These are phyloP conservation scores for Purshia tridentata DNA, from an alignment of 306 rosid species.

Conservation along the genomic window DNA sequence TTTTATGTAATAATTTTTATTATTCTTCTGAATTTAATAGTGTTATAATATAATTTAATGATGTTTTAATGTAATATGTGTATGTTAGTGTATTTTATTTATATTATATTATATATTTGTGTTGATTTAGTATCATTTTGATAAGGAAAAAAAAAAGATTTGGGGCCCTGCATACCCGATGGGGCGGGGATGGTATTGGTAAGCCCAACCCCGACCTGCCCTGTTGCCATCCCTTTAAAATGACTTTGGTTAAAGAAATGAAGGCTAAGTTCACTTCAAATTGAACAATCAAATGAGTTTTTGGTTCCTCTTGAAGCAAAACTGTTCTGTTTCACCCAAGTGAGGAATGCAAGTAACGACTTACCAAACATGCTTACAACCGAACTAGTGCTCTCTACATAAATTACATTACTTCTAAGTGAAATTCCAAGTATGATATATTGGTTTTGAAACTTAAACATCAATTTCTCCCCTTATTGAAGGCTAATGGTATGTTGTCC, in stretches of 20 bases:
- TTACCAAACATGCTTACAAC: neutral
- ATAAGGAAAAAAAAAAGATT: too few relatives aligned
- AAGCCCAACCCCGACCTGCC: too few relatives aligned
- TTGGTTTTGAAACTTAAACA: neutral
- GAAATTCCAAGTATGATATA: neutral
- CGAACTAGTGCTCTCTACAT: neutral
- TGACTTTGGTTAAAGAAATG: neutral
- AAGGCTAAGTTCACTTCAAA: neutral
- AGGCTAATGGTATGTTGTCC: neutral
- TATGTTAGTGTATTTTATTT: too few relatives aligned
- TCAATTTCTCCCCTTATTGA: neutral
- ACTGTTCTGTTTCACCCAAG: neutral
- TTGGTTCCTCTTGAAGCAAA: neutral
- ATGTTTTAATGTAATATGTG: too few relatives aligned
- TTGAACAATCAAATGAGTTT: neutral
- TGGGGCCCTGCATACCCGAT: too few relatives aligned
- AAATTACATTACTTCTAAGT: neutral
- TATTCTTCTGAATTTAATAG: too few relatives aligned
- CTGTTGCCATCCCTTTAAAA: too few relatives aligned
- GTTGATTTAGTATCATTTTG: too few relatives aligned
- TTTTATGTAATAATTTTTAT: too few relatives aligned
- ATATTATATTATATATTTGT: too few relatives aligned
- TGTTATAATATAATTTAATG: too few relatives aligned
- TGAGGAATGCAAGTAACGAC: neutral
- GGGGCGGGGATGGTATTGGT: too few relatives aligned